These are phyloP conservation scores for Entomortierella beljakovae DNA, from an alignment of 192 early-diverging fungal species.

Conservation along the genomic window DNA sequence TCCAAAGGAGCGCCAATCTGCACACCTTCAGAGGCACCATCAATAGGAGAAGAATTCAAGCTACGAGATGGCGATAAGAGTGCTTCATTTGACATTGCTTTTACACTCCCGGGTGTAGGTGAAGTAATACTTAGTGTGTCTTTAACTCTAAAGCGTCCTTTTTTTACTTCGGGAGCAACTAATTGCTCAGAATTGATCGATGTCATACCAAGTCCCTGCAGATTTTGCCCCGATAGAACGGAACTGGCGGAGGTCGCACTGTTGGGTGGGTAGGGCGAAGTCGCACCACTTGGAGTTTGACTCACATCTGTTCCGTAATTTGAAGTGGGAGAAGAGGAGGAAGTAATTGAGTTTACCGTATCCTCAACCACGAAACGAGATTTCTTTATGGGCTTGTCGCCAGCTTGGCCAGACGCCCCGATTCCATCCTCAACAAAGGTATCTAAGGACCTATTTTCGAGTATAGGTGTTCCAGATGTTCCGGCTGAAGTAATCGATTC, in stretches of 20 bases:
- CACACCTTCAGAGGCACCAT: slow-evolving; percentile 33
- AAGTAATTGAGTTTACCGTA: slow-evolving; percentile 3
- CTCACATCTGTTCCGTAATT: slow-evolving; percentile 17
- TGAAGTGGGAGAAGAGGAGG: slow-evolving; percentile 17
- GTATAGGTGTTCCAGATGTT: neutral
- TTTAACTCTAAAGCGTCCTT: slow-evolving; percentile 81
- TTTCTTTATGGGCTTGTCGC: slow-evolving; percentile 51
- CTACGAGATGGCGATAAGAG: slow-evolving; percentile 43
- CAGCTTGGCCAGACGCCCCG: slow-evolving; percentile 8
- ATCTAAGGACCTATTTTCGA: slow-evolving; percentile 17
- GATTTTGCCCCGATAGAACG: slow-evolving; percentile 18
- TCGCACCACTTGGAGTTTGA: slow-evolving; percentile 12
- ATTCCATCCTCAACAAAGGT: slow-evolving; percentile 11
- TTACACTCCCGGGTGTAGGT: slow-evolving; percentile 23
- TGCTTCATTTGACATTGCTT: slow-evolving; percentile 7
- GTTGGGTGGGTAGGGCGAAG: slow-evolving; percentile 16
- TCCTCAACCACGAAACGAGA: slow-evolving; percentile 60
- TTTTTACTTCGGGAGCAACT: slow-evolving; percentile 63
- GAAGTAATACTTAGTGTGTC: slow-evolving; percentile 48
- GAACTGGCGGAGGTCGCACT: slow-evolving; percentile 8
- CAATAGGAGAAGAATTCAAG: slow-evolving; percentile 38
- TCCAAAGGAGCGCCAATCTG: slow-evolving; percentile 17
- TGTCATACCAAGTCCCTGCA: slow-evolving; percentile 37
- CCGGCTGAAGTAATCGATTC: slow-evolving; percentile 21
- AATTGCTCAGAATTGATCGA: slow-evolving; percentile 3